phyloP scores from a whole-genome alignment of 169 alveolate species.

The Eimeria maxima region DNA sequence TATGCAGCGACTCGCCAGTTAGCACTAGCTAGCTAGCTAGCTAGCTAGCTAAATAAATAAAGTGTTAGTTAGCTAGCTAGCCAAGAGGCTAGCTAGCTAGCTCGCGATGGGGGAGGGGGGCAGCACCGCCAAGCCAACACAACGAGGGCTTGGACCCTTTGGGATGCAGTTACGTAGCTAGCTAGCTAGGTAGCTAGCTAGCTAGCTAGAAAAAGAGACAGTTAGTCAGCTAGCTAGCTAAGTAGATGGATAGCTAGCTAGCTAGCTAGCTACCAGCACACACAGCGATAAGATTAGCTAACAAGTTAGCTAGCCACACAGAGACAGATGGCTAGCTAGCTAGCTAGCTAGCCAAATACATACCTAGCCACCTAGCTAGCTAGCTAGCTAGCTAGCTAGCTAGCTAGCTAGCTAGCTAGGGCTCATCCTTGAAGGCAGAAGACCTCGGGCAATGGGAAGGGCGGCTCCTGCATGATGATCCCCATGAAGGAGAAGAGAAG shows the following conservation, averaged over 20 bases:
- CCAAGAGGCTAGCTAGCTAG: too few relatives aligned
- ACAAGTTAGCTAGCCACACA: conserved; percentile 12
- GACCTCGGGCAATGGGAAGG: conserved; percentile 27
- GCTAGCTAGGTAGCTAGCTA: not conserved
- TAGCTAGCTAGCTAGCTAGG: conserved; percentile 52
- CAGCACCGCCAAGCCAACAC: too few relatives aligned
- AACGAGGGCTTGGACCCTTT: too few relatives aligned
- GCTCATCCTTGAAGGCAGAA: conserved; percentile 28
- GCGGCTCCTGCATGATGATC: not conserved
- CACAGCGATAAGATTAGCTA: too few relatives aligned
- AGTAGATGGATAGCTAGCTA: not conserved
- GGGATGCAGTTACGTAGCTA: not conserved
- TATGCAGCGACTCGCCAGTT: not conserved
- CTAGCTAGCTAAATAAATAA: conserved; percentile 10
- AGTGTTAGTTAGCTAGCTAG: conserved; percentile 28
- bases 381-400: conserved; percentile 19
- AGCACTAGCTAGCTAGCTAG: not conserved
- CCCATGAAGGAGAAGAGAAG: conserved; percentile 64
- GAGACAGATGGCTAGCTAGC: not conserved
- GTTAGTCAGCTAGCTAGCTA: not conserved
- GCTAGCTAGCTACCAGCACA: not conserved
- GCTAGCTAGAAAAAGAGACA: not conserved
- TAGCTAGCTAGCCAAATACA: not conserved
- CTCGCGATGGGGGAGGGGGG: too few relatives aligned
- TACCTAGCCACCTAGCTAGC: not conserved